Base-by-base conservation (phyloP, 2,329 filamentous ascomycete species). In the Lachnellula occidentalis region DNA sequence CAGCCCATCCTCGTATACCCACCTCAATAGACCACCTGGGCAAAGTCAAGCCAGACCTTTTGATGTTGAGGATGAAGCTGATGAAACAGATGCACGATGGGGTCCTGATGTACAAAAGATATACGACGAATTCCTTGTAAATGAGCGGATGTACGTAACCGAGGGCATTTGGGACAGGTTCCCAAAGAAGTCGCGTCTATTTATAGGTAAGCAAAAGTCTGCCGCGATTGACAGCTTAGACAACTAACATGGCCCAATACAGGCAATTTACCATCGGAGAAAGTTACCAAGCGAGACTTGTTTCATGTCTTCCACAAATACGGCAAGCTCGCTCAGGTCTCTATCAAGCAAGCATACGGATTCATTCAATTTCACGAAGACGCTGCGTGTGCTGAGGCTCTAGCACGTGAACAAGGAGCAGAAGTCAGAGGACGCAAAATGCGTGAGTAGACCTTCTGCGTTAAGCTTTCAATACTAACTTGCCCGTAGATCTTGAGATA, bases 331-430 rank as follows among this genome's bases (percentile, higher is more conserved):
- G 92, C 92, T 2, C 94, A 99, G 69, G 94, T 97, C 57, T 95
- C 91, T 1, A 90, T 97, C 64, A 97, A 97, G 71, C 91, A 94
- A 61, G 92, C 92, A 1, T 97, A 96, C 71, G 94, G 94, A 1
- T 99, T 97, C 68, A 91, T 97, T 36, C 94, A 97, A 69, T 99
- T 95, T 62, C 80, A 96, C 61, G 86, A 90, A 31, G 75, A 85
- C 4, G 77, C 80, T 2, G 86, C 92, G 66, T 95, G 91, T 60
- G 77, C 81, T 54, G 77, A 78, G 45, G 92, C 92, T 4, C 79
- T 97, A 63, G 78, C 87, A 36, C 79, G 79, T 36, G 84, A 96
- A 58, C 90, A 97, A 71, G 90, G 89, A 9, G 81, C 83, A 41
- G 82, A 90, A 60, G 83, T 97, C 37, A 83, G 89, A 66, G 92